A percentile compares a stretch with the other conserved stretches of the same genome.
Evolutionary conservation across 148 eudicot genomes (phyloP).

Genomic region (Vaccinium corymbosum): DNA sequence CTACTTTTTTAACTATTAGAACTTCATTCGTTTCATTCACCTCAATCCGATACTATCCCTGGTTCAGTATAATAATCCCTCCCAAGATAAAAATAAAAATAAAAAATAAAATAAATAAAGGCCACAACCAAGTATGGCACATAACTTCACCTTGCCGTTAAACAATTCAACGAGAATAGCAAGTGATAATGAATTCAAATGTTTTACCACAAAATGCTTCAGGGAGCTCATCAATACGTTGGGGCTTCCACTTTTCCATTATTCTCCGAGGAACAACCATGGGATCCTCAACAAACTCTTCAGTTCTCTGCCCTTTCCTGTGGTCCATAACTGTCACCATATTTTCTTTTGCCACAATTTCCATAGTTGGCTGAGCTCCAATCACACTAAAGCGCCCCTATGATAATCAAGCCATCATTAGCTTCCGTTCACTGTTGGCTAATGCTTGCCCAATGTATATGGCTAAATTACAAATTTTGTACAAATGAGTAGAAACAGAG

Average conservation of each 20-base stretch:
- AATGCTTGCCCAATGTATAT: no score
- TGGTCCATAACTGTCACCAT: conserved; percentile 87
- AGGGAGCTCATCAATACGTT: conserved; percentile 85
- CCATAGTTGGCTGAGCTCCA: conserved; percentile 98
- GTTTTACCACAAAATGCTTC: conserved; percentile 89
- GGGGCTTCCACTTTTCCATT: conserved; percentile 96
- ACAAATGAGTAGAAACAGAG: neutral
- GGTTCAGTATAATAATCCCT: neutral
- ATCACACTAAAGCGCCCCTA: conserved; percentile 97
- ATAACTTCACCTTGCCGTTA: neutral
- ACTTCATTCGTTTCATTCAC: conserved; percentile 1
- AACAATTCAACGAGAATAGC: neutral
- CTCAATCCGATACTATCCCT: neutral
- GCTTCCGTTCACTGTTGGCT: neutral
- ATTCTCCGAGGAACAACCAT: conserved; percentile 82
- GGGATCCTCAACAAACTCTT: conserved; percentile 81
- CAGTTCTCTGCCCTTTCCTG: conserved; percentile 55
- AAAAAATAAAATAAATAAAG: no score
- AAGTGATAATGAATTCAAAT: conserved; percentile 12
- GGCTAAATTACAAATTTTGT: neutral
- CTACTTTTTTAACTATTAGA: neutral
- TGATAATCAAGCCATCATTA: conserved; percentile 17
- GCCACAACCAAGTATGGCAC: neutral
- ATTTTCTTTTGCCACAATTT: conserved; percentile 93
- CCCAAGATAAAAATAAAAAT: neutral